Conservation (phyloP, 164 flowering plant species). For the Akebia trifoliata region DNA sequence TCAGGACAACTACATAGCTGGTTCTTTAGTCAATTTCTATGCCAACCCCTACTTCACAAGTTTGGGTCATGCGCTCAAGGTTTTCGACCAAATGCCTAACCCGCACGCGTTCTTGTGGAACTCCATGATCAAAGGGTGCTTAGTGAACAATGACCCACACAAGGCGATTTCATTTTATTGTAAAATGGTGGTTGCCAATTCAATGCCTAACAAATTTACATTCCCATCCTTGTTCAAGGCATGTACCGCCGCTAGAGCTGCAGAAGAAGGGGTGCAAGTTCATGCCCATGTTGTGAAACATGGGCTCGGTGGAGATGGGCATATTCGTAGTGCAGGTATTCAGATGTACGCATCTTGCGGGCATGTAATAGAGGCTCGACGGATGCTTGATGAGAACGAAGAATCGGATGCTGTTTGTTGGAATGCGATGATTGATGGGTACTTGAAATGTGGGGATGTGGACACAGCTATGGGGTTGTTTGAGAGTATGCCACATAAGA, state of each 20-base stretch:
- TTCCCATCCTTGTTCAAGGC: conserved; percentile 46
- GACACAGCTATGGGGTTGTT: conserved; percentile 37
- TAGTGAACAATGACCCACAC: conserved; percentile 29
- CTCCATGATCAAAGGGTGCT: conserved; percentile 36
- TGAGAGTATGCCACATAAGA: conserved; percentile 26
- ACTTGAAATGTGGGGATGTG: conserved; percentile 36
- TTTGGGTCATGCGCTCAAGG: conserved; percentile 27
- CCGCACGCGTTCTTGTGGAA: conserved; percentile 53
- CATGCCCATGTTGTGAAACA: conserved; percentile 44
- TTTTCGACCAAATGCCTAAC: conserved; percentile 26
- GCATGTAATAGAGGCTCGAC: conserved; percentile 25
- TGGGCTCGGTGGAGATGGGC: conserved; percentile 35
- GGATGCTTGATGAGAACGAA: conserved; percentile 24
- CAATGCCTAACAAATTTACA: conserved; percentile 44
- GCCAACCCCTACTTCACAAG: conserved; percentile 24
- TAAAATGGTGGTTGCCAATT: conserved; percentile 30
- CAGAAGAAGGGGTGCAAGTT: conserved; percentile 37
- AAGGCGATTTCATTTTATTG: conserved; percentile 27
- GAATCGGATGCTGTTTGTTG: conserved; percentile 42
- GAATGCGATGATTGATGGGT: conserved; percentile 57
- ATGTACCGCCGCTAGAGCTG: conserved; percentile 19
- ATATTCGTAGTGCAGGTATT: conserved; percentile 42
- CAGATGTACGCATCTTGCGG: conserved; percentile 44
- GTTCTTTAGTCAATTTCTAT: conserved; percentile 40
- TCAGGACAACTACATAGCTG: conserved; percentile 42